These are phyloP conservation scores for Uronychia setigera DNA, from an alignment of 73 alveolate species.

Conservation along the genomic window DNA sequence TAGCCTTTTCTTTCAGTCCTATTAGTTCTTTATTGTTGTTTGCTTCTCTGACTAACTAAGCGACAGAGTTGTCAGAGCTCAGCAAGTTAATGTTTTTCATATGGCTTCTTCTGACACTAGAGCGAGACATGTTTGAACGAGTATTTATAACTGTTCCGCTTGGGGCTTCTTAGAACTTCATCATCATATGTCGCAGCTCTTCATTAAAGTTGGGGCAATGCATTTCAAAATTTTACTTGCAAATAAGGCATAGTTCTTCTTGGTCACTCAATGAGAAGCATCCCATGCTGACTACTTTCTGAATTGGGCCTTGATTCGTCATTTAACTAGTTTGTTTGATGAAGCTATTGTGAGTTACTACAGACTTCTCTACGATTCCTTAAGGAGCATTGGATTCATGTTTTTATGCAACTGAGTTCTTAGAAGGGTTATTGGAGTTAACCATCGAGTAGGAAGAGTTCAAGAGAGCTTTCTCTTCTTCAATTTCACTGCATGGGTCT, in stretches of 20 bases:
- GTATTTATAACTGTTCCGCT: background rate
- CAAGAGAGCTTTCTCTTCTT: background rate
- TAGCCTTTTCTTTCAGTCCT: background rate
- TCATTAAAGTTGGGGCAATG: conserved; percentile 30
- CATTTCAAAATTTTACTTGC: conserved; percentile 12
- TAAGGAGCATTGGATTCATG: too few relatives aligned
- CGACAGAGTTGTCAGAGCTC: background rate
- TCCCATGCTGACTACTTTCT: too few relatives aligned
- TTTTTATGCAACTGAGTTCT: background rate
- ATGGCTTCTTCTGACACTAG: background rate
- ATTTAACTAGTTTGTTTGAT: too few relatives aligned
- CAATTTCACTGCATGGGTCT: background rate
- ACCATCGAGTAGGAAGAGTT: background rate
- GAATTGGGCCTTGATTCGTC: too few relatives aligned
- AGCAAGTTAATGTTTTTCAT: background rate
- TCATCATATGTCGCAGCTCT: conserved; percentile 17
- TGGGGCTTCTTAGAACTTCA: background rate
- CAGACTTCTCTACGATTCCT: too few relatives aligned
- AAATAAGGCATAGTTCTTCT: conserved; percentile 31
- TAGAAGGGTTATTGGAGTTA: background rate
- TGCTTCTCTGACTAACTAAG: background rate
- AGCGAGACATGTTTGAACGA: conserved; percentile 2
- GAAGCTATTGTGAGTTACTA: too few relatives aligned
- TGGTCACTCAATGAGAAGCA: conserved; percentile 7
- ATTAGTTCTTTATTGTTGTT: background rate